Base-by-base conservation (phyloP, 352 stramenopile species). In the Aphanomyces astaci region DNA sequence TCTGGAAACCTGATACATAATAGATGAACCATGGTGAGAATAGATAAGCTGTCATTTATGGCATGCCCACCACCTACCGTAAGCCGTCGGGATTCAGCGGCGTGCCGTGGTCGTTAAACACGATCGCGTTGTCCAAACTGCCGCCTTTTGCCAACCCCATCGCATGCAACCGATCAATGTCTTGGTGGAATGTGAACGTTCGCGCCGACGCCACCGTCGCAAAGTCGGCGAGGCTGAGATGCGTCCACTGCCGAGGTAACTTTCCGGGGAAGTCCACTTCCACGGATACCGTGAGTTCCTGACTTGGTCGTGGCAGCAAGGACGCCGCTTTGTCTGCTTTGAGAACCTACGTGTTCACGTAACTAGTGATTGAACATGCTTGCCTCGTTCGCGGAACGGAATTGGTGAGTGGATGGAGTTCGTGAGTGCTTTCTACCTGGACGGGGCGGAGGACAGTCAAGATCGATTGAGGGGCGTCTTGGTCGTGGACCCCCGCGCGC, bases 121-220 rank as follows among this genome's bases (percentile, higher is more conserved):
- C 80, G 39, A 90, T 72, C 9, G 83, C 82, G 46, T 88, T 92
- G 27, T 81, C 74, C 3, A 92, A 73, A 13, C 79, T 87, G 0
- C 83, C 81, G 2, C 81, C 83, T 11, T 72, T 73, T 55, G 80
- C 83, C 59, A 92, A 72, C 10, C 76, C 74, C 45, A 81, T 74
- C 1, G 72, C 49, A 31, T 72, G 83, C 75, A 90, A 80, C 78
- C 75, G 83, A 52, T 71, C 73, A 57, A 90, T 79, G 66, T 89
- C 80, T 5, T 89, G 76, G 70, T 87, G 75, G 56, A 92, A 89
- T 46, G 83, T 89, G 71, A 92, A 89, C 4, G 81, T 92, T 4
- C 80, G 76, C 17, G 81, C 79, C 2, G 78, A 59, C 19, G 81
- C 83, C 28, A 90, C 72, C 1, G 81, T 39, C 0, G 72, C 49